Conservation (phyloP, 148 eudicot genomes). For the Fagopyrum tataricum region DNA sequence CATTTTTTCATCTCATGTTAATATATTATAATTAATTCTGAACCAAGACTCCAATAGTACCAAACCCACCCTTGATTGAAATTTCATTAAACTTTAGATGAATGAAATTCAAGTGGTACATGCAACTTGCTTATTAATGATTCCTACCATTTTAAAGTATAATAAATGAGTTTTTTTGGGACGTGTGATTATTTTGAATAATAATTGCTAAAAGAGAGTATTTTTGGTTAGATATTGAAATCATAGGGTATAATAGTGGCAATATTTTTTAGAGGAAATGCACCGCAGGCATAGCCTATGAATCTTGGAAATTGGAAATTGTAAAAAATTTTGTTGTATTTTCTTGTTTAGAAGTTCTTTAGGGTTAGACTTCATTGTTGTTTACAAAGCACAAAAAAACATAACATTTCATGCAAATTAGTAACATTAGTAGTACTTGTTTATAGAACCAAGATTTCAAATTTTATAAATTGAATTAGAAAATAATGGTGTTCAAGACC, state of each 20-base stretch:
- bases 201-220: background rate
- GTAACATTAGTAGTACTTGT: background rate
- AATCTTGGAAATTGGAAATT: slow-evolving; percentile 7
- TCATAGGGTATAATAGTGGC: background rate
- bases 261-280: background rate
- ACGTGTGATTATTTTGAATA: background rate
- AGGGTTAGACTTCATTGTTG: background rate
- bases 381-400: background rate
- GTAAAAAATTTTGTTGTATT: slow-evolving; percentile 8
- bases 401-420: background rate
- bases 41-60: too few species aligned
- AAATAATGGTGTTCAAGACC: too few species aligned
- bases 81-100: background rate
- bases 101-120: background rate
- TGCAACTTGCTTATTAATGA: background rate
- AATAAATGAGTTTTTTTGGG: background rate
- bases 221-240: background rate
- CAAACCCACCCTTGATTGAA: too few species aligned
- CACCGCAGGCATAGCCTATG: background rate
- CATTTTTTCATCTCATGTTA: too few species aligned
- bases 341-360: background rate
- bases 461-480: too few species aligned
- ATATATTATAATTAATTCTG: too few species aligned
- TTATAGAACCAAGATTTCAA: background rate
- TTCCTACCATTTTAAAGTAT: background rate